phyloP scores from a whole-genome alignment of 2,329 filamentous ascomycete species.

The Botrytis aclada region DNA sequence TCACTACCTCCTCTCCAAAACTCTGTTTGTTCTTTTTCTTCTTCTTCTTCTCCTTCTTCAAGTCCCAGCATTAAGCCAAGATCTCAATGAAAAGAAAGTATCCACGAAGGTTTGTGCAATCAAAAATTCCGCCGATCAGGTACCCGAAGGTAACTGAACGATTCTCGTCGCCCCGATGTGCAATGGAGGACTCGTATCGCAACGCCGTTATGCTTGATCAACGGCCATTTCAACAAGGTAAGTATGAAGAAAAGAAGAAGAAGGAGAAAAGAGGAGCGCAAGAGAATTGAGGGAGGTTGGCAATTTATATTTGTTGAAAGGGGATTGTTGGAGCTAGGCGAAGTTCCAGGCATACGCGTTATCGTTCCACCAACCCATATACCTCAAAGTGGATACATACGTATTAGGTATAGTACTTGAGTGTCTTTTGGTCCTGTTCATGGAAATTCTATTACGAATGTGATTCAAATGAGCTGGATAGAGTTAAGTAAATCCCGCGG shows the following conservation, averaged over 20 bases:
- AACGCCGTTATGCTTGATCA: conserved; percentile 35
- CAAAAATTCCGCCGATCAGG: conserved; percentile 40
- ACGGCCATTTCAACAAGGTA: conserved; percentile 37
- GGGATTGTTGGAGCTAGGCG: background rate
- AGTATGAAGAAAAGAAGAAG: conserved; percentile 38
- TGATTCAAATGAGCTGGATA: background rate
- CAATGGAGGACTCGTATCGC: conserved; percentile 51
- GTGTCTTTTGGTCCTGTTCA: background rate
- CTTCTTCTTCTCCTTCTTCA: conserved; percentile 43
- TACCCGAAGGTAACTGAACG: conserved; percentile 39
- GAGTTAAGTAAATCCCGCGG: background rate
- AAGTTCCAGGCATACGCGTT: background rate
- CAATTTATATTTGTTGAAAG: background rate
- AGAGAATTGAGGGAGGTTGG: conserved; percentile 6
- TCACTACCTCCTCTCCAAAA: background rate
- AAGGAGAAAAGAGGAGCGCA: no score
- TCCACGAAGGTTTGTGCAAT: conserved; percentile 28
- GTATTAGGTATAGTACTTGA: background rate
- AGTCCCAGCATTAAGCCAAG: conserved; percentile 34
- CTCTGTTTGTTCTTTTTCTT: no score
- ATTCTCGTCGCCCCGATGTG: conserved; percentile 52
- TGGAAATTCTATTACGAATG: conserved; percentile 2
- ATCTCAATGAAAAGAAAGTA: conserved; percentile 41
- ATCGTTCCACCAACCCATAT: background rate
- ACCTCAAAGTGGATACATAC: no score